phyloP scores from a whole-genome alignment of 495 filamentous ascomycete genomes.

The Podospora appendiculata region DNA sequence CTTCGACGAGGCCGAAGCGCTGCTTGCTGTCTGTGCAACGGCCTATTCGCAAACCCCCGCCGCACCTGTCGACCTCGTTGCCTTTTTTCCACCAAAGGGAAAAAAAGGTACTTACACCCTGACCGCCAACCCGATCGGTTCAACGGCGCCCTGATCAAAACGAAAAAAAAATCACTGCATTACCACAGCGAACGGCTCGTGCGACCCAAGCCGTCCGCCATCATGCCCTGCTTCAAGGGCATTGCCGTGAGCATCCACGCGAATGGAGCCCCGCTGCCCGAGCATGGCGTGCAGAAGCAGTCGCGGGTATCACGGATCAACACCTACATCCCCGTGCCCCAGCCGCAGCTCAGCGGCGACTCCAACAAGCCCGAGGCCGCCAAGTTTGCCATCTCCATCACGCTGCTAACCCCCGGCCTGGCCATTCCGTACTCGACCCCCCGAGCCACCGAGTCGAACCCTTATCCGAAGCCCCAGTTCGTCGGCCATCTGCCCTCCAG shows the following conservation, averaged over 20 bases:
- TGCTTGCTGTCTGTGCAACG: not conserved
- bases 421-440: slow-evolving; percentile 85
- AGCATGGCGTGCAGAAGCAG: slow-evolving; percentile 93
- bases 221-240: slow-evolving; percentile 97
- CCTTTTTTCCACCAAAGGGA: not conserved
- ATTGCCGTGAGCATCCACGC: slow-evolving; percentile 95
- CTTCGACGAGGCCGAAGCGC: not conserved
- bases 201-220: slow-evolving; percentile 1
- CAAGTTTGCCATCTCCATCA: slow-evolving; percentile 94
- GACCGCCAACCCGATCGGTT: slow-evolving; percentile 71
- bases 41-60: not conserved
- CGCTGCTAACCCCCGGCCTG: slow-evolving; percentile 80
- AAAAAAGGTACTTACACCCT: not conserved
- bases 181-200: not conserved
- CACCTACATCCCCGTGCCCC: slow-evolving; percentile 91
- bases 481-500: slow-evolving; percentile 58
- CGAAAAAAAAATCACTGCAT: too few relatives aligned
- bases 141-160: slow-evolving; percentile 48
- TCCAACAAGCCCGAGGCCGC: slow-evolving; percentile 76
- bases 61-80: not conserved
- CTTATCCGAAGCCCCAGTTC: slow-evolving; percentile 67
- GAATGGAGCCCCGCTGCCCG: slow-evolving; percentile 76
- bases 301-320: slow-evolving; percentile 85
- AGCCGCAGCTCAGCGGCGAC: slow-evolving; percentile 64
- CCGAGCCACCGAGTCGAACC: slow-evolving; percentile 62